Percentiles rank a stretch among this genome's conserved stretches.
Evolutionary conservation across 108 stramenopile genomes (phyloP).

Genomic region (Aureococcus anophagefferens): DNA sequence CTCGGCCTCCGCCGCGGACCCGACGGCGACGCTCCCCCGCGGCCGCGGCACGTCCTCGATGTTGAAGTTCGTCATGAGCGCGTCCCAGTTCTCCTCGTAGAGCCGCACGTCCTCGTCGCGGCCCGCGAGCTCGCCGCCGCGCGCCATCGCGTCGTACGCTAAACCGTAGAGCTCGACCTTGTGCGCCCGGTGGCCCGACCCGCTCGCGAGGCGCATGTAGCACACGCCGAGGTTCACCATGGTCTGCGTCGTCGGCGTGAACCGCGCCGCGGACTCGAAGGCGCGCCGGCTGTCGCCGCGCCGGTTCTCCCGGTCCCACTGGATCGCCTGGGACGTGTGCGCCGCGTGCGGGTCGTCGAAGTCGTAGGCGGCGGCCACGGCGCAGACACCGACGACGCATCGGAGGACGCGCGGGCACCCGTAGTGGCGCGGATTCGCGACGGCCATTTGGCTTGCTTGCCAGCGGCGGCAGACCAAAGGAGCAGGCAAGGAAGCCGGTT

Average conservation of each 20-base stretch:
- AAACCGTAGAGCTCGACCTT: not conserved
- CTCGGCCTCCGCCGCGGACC: not conserved
- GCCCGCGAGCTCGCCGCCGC: not conserved
- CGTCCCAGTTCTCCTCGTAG: not conserved
- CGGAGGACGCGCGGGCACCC: no score
- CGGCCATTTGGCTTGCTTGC: no score
- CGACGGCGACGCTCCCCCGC: no score
- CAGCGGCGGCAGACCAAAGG: no score
- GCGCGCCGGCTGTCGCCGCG: not conserved
- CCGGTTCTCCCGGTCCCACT: not conserved
- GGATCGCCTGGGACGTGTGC: not conserved
- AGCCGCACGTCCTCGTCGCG: not conserved
- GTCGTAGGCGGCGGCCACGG: not conserved
- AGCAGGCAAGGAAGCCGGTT: no score
- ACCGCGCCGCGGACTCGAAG: not conserved
- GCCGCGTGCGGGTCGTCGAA: not conserved
- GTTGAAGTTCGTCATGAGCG: not conserved
- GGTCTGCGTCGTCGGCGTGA: not conserved
- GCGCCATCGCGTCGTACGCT: not conserved
- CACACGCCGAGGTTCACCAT: not conserved
- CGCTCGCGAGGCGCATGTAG: not conserved
- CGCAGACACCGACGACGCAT: not conserved
- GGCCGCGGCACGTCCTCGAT: not conserved
- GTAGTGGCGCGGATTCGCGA: no score
- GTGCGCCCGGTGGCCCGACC: not conserved